Percentiles rank a stretch among this genome's conserved stretches.
These are phyloP conservation scores for Wolfiporia cocos DNA, from an alignment of 1,284 basidiomycete genomes.

Conservation along the genomic window DNA sequence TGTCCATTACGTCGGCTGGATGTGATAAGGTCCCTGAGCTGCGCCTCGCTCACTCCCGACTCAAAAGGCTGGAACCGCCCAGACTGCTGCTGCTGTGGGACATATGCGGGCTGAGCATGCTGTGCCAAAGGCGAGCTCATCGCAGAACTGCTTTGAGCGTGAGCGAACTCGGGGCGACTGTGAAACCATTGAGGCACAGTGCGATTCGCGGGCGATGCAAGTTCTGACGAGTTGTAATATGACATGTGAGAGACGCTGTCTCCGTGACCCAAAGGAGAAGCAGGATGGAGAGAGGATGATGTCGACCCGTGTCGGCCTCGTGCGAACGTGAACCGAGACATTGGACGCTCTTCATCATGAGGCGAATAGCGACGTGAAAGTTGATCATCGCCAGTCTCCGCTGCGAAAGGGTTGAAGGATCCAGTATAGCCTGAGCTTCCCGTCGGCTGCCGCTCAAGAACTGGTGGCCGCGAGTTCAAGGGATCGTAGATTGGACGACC, in stretches of 20 bases:
- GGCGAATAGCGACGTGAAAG: conserved; percentile 26
- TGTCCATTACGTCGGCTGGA: conserved; percentile 44
- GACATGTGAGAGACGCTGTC: conserved; percentile 39
- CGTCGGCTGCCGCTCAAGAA: conserved; percentile 40
- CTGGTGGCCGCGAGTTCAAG: conserved; percentile 29
- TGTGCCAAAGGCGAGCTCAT: conserved; percentile 43
- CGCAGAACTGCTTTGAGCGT: conserved; percentile 31
- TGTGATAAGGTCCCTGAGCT: conserved; percentile 68
- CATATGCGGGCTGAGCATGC: conserved; percentile 35
- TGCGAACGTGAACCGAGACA: conserved; percentile 83
- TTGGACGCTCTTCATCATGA: conserved; percentile 66
- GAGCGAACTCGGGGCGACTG: conserved; percentile 34
- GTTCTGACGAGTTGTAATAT: conserved; percentile 37
- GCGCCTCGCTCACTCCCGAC: conserved; percentile 57
- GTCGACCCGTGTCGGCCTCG: conserved; percentile 62
- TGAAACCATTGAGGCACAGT: conserved; percentile 42
- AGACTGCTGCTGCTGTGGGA: conserved; percentile 23
- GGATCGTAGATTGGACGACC: conserved; percentile 51
- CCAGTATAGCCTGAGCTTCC: conserved; percentile 55
- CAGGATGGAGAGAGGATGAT: conserved; percentile 53
- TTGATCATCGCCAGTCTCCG: conserved; percentile 39
- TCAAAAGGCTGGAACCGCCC: conserved; percentile 55
- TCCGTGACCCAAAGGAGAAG: conserved; percentile 48
- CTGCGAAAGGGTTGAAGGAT: conserved; percentile 75
- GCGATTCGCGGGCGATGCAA: conserved; percentile 29